Evolutionary conservation across 2,329 filamentous ascomycete species (phyloP).

Genomic region (Hypoxylon sp.): DNA sequence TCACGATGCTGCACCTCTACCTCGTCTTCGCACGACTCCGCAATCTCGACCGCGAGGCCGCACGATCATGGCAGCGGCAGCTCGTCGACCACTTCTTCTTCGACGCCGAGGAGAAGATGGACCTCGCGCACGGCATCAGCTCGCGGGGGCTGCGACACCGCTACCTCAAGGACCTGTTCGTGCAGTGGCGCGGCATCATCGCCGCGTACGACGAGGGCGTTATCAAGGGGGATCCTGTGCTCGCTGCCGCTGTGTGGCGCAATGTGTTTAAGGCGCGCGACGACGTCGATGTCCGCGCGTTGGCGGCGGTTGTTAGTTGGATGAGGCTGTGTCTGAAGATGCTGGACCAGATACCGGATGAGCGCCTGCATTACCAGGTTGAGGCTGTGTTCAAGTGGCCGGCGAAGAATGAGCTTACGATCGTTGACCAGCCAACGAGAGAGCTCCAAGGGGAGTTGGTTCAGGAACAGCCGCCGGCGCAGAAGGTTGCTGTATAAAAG

Average conservation of each 20-base stretch:
- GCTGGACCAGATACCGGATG: conserved; percentile 66
- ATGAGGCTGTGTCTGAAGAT: conserved; percentile 65
- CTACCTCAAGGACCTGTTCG: conserved; percentile 88
- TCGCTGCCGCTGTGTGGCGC: conserved; percentile 90
- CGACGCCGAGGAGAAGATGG: conserved; percentile 87
- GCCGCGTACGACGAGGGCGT: conserved; percentile 88
- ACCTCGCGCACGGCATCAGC: conserved; percentile 79
- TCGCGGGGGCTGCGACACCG: conserved; percentile 72
- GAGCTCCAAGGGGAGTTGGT: conserved; percentile 57
- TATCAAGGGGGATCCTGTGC: conserved; percentile 80
- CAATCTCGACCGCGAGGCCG: conserved; percentile 77
- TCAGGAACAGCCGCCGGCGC: conserved; percentile 30
- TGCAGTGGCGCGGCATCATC: conserved; percentile 91
- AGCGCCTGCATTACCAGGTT: conserved; percentile 54
- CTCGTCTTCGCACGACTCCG: conserved; percentile 87
- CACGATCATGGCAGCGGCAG: conserved; percentile 87
- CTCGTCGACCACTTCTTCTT: conserved; percentile 96
- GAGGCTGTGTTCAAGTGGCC: conserved; percentile 62
- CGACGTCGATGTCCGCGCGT: conserved; percentile 64
- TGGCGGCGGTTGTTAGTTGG: conserved; percentile 71
- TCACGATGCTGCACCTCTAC: conserved; percentile 97
- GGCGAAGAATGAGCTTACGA: conserved; percentile 55
- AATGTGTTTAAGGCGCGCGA: conserved; percentile 85
- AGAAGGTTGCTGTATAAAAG: conserved; percentile 44
- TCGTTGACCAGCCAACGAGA: conserved; percentile 60